These are phyloP conservation scores for Colletotrichum magnum DNA, from an alignment of 2,329 filamentous ascomycete species.

Conservation along the genomic window DNA sequence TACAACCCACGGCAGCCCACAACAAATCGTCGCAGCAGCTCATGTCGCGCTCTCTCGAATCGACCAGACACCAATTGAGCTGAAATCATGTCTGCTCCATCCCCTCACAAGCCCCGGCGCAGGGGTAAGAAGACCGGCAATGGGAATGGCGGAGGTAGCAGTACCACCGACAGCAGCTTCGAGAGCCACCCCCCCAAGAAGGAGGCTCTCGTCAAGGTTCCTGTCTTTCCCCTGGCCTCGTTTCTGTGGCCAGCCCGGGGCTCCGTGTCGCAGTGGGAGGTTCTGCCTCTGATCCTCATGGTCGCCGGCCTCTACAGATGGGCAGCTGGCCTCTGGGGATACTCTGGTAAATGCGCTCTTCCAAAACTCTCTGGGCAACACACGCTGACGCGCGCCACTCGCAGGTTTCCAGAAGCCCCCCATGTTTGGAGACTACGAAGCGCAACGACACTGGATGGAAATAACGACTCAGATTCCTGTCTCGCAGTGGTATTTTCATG, in stretches of 20 bases:
- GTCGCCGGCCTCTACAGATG: constrained; percentile 91
- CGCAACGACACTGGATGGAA: constrained; percentile 99
- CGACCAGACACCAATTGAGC: constrained; percentile 36
- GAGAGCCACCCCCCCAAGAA: constrained; percentile 45
- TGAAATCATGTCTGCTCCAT: constrained; percentile 65
- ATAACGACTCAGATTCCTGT: constrained; percentile 89
- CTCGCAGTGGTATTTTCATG: constrained; percentile 98
- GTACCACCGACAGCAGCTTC: neutral
- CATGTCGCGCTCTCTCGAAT: constrained; percentile 20
- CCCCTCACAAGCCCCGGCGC: constrained; percentile 72
- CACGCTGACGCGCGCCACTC: constrained; percentile 31
- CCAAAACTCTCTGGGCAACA: neutral
- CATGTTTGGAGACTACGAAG: constrained; percentile 97
- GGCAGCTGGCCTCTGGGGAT: constrained; percentile 93
- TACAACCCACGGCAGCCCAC: neutral
- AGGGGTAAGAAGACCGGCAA: constrained; percentile 63
- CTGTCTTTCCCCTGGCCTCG: constrained; percentile 91
- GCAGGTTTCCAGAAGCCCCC: constrained; percentile 84
- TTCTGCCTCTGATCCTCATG: constrained; percentile 90
- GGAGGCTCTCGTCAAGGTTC: constrained; percentile 68
- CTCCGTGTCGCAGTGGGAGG: constrained; percentile 90
- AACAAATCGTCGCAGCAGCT: constrained; percentile 16
- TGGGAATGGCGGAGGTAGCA: constrained; percentile 25
- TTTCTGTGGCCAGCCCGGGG: constrained; percentile 94
- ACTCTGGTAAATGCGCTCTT: constrained; percentile 77